phyloP scores from a whole-genome alignment of 2,329 filamentous ascomycete genomes.

The Paramyrothecium roridum region DNA sequence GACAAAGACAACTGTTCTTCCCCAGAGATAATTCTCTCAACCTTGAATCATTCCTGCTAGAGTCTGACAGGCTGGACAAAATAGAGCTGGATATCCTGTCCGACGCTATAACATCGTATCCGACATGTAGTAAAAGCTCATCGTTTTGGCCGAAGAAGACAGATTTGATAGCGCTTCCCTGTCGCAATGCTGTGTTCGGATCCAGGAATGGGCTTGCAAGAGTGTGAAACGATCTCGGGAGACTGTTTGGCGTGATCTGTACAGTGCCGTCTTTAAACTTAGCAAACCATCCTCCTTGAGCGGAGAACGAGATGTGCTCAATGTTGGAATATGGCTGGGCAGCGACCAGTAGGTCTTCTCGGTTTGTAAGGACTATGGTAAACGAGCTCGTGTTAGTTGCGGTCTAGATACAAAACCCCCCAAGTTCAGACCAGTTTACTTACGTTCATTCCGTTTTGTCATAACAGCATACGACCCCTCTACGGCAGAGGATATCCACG shows the following conservation, averaged over 20 bases:
- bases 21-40: slow-evolving; percentile 3
- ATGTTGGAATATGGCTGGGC: slow-evolving; percentile 1
- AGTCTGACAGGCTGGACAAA: background rate
- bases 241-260: slow-evolving; percentile 7
- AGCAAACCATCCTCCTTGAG: slow-evolving; percentile 7
- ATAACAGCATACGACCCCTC: slow-evolving; percentile 9
- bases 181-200: background rate
- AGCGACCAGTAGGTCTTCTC: slow-evolving; percentile 5
- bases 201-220: slow-evolving; percentile 3
- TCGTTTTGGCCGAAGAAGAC: slow-evolving; percentile 7
- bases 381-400: too few relatives aligned
- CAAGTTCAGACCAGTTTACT: background rate
- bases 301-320: slow-evolving; percentile 8
- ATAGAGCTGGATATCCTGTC: slow-evolving; percentile 1
- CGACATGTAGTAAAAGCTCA: slow-evolving; percentile 3
- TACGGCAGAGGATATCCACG: slow-evolving; percentile 8
- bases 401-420: too few relatives aligned
- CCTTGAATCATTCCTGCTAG: slow-evolving; percentile 4
- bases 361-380: slow-evolving; percentile 7
- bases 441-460: slow-evolving; percentile 10
- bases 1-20: slow-evolving; percentile 7
- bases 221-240: slow-evolving; percentile 5
- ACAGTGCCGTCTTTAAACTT: slow-evolving; percentile 9
- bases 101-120: background rate
- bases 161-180: slow-evolving; percentile 1